phyloP scores from a whole-genome alignment of 345 rosid genomes.

The Excoecaria agallocha region DNA sequence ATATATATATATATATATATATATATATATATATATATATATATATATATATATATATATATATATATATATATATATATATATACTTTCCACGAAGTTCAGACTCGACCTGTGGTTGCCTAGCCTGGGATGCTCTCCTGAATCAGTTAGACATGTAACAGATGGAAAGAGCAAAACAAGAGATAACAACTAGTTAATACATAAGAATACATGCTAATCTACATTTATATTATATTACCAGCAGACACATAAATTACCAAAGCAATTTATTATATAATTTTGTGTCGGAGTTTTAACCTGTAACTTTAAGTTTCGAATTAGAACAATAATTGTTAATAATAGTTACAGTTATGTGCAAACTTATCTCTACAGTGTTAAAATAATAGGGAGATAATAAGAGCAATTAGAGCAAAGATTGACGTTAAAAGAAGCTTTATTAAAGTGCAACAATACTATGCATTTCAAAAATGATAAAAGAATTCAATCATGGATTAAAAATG shows the following conservation, averaged over 20 bases:
- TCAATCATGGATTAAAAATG: too few relatives aligned
- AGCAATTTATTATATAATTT: too few relatives aligned
- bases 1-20: too few relatives aligned
- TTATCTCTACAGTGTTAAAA: not conserved
- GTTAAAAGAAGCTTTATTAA: slow-evolving; percentile 57
- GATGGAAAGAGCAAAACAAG: not conserved
- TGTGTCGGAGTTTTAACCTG: not conserved
- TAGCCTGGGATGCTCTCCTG: slow-evolving; percentile 61
- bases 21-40: too few relatives aligned
- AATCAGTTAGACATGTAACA: slow-evolving; percentile 15
- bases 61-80: too few relatives aligned
- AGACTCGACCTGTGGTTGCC: slow-evolving; percentile 60
- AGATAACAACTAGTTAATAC: not conserved
- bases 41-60: too few relatives aligned
- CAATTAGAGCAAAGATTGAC: slow-evolving; percentile 44
- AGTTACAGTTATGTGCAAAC: not conserved
- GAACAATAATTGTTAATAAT: not conserved
- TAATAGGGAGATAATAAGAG: not conserved
- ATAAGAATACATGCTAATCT: not conserved
- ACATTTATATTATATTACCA: not conserved
- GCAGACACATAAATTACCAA: not conserved
- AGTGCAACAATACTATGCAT: slow-evolving; percentile 43
- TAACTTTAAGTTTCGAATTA: not conserved
- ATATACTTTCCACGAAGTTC: slow-evolving; percentile 11
- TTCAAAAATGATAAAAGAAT: too few relatives aligned